These are phyloP conservation scores for Sclerotinia sclerotiorum DNA, from an alignment of 2,329 filamentous ascomycete genomes.

Conservation along the genomic window DNA sequence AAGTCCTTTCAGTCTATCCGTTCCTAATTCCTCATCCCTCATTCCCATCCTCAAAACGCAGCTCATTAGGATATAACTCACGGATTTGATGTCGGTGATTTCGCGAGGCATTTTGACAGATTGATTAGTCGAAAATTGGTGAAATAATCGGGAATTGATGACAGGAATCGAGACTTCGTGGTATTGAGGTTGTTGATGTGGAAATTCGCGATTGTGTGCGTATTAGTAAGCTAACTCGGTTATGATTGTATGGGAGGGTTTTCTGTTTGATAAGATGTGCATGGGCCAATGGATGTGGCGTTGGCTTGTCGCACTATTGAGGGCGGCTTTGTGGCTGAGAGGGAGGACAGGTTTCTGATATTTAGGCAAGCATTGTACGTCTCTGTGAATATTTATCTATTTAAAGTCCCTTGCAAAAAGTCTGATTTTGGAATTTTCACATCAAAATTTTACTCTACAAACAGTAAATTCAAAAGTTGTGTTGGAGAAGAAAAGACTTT, in stretches of 20 bases:
- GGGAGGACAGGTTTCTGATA: neutral
- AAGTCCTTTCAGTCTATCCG: neutral
- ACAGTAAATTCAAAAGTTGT: neutral
- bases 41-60: neutral
- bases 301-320: neutral
- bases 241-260: conserved; percentile 22
- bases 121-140: conserved; percentile 33
- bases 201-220: conserved; percentile 26
- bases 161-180: conserved; percentile 22
- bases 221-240: conserved; percentile 28
- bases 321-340: neutral
- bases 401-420: neutral
- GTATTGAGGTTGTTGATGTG: conserved; percentile 24
- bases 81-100: conserved; percentile 96
- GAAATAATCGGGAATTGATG: conserved; percentile 23
- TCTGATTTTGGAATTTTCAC: neutral
- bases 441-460: too few relatives aligned
- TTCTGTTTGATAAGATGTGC: neutral
- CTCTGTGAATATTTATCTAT: neutral
- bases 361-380: conserved; percentile 5
- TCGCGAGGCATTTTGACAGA: conserved; percentile 92
- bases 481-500: neutral
- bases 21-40: neutral
- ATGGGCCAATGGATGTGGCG: neutral
- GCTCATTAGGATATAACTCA: conserved; percentile 42